Conservation (phyloP, 495 filamentous ascomycete genomes). For the Cryomyces antarcticus region DNA sequence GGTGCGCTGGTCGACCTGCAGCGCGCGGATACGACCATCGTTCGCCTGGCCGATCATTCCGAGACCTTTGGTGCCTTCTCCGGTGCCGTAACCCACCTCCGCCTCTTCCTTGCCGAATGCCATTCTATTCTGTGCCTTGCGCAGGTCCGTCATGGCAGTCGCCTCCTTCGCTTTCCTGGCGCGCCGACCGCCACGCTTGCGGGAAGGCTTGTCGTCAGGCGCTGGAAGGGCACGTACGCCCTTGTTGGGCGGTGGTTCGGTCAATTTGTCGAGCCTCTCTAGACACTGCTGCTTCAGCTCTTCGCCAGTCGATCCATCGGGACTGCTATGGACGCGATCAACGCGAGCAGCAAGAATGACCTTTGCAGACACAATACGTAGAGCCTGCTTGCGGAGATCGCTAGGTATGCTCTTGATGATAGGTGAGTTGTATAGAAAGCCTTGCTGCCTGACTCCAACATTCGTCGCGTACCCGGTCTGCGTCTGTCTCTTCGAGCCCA, state of each 20-base stretch:
- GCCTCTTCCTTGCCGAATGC: constrained; percentile 91
- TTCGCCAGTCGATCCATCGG: constrained; percentile 66
- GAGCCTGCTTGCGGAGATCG: constrained; percentile 82
- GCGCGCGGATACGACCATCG: constrained; percentile 65
- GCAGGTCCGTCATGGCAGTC: constrained; percentile 87
- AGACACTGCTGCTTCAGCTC: constrained; percentile 68
- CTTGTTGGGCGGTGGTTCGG: constrained; percentile 82
- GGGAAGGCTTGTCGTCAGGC: constrained; percentile 83
- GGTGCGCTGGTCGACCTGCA: constrained; percentile 85
- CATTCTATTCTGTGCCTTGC: constrained; percentile 91
- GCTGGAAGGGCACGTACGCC: constrained; percentile 74
- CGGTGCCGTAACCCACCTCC: constrained; percentile 79
- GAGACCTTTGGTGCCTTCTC: constrained; percentile 69
- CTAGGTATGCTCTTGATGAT: constrained; percentile 65
- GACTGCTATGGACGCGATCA: constrained; percentile 65
- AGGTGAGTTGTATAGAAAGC: constrained; percentile 79
- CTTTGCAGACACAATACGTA: constrained; percentile 88
- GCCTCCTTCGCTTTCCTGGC: constrained; percentile 94
- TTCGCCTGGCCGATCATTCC: constrained; percentile 87
- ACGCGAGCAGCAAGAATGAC: constrained; percentile 77
- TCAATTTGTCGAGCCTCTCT: constrained; percentile 80
- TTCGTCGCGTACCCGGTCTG: constrained; percentile 84
- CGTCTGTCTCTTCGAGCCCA: constrained; percentile 71
- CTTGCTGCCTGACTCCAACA: constrained; percentile 75
- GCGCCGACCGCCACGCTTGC: constrained; percentile 81